Conservation (phyloP, 169 alveolate species). For the Plasmodium gaboni region DNA sequence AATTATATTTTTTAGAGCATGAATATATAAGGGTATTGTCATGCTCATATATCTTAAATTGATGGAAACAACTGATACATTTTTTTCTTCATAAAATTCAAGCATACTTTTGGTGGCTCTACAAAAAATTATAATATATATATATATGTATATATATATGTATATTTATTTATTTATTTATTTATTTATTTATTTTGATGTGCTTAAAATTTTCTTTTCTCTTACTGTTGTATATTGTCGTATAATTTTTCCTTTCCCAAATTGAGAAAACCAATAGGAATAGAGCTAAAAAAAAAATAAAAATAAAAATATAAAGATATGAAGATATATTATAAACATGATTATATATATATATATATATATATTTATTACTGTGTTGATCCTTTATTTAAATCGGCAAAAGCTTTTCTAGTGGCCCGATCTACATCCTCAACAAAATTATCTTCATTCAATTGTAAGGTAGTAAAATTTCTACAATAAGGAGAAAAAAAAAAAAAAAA, state of each 20-base stretch:
- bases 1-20: slow-evolving; percentile 41
- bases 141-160: too few species aligned
- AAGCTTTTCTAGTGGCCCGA: slow-evolving; percentile 19
- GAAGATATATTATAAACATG: background rate
- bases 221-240: slow-evolving; percentile 57
- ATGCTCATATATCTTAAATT: slow-evolving; percentile 51
- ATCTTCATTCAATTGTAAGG: slow-evolving; percentile 48
- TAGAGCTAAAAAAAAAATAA: slow-evolving; percentile 27
- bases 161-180: too few species aligned
- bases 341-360: background rate
- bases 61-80: slow-evolving; percentile 49
- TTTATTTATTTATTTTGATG: too few species aligned
- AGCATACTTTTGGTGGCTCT: slow-evolving; percentile 50
- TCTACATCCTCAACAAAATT: slow-evolving; percentile 44
- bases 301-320: background rate
- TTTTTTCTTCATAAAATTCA: slow-evolving; percentile 60
- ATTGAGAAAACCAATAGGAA: slow-evolving; percentile 67
- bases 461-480: slow-evolving; percentile 47
- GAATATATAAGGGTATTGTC: slow-evolving; percentile 72
- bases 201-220: background rate
- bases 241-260: slow-evolving; percentile 68
- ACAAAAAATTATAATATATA: background rate
- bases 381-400: slow-evolving; percentile 65
- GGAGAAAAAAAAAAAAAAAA: background rate
- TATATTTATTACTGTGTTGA: slow-evolving; percentile 48